phyloP scores from a whole-genome alignment of 176 grass and related monocot genomes.

The Hordeum vulgare region MorexV3_pseudomolecules_assembly NC_058520.1:396498326-396498825 shows the following conservation, averaged over 20 bases:
- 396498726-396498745: slow-evolving; percentile 44
- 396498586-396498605: slow-evolving; percentile 29
- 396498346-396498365: slow-evolving; percentile 29
- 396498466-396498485: slow-evolving; percentile 88
- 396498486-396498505: slow-evolving; percentile 31
- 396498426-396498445: slow-evolving; percentile 54
- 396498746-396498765: slow-evolving; percentile 55
- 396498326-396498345: slow-evolving; percentile 47
- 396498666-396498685: slow-evolving; percentile 46
- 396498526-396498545: slow-evolving; percentile 40
- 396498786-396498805: slow-evolving; percentile 61
- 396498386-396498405: slow-evolving; percentile 18
- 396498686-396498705: slow-evolving; percentile 56
- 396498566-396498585: slow-evolving; percentile 51
- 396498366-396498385: slow-evolving; percentile 46
- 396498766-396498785: slow-evolving; percentile 90
- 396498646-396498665: slow-evolving; percentile 54
- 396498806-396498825: slow-evolving; percentile 34
- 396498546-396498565: slow-evolving; percentile 35
- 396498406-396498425: slow-evolving; percentile 39
- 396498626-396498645: slow-evolving; percentile 36
- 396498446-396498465: slow-evolving; percentile 33
- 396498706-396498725: slow-evolving; percentile 26
- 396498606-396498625: background rate
- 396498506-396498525: slow-evolving; percentile 36